Evolutionary conservation across 1,284 basidiomycete genomes (phyloP), one percentile per base, ranked within the genome.

Genomic region (Boletus chippewaensis): DNA sequence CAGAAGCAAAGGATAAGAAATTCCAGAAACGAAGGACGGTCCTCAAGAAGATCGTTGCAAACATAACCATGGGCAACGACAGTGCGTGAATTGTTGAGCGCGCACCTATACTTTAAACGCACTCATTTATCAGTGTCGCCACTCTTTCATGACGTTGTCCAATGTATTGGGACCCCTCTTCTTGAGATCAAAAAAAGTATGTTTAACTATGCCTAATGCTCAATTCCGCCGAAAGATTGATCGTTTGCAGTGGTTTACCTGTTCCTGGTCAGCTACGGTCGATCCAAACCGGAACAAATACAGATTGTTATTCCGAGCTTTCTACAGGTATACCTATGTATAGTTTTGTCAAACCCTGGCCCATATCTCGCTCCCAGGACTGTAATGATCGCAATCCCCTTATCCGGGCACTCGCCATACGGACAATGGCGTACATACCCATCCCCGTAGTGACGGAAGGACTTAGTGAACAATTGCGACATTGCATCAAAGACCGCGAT

Each of bases 131-230:
- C 62, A 98, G 91, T 99, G 95, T 96, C 93, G 16, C 82, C 88
- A 22, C 74, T 96, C 58, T 95, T 94, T 73, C 79, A 82, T 16
- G 93, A 95, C 61, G 90, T 96, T 46, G 84, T 94, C 12, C 86
- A 90, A 62, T 94, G 90, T 64, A 75, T 96, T 53, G 86, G 87
- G 39, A 91, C 90, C 8, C 90, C 91, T 32, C 72, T 95, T 8
- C 77, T 99, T 35, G 96, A 99, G 70, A 95, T 99, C 69, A 99
- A 99, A 79, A 99, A 99, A 79, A 98, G 95, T 94, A 63, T 68
- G 83, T 67, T 26, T 40, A 22, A 42, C 34, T 32, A 4, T 26
- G 5, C 8, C 40, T 31, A 20, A 45, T 32, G 7, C 35, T 40
- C 31, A 40, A 38, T 45, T 38, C 22, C 40, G 38, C 40, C 48